These are phyloP conservation scores for Mycena alexandri DNA, from an alignment of 768 basidiomycete species.

Conservation along the genomic window DNA sequence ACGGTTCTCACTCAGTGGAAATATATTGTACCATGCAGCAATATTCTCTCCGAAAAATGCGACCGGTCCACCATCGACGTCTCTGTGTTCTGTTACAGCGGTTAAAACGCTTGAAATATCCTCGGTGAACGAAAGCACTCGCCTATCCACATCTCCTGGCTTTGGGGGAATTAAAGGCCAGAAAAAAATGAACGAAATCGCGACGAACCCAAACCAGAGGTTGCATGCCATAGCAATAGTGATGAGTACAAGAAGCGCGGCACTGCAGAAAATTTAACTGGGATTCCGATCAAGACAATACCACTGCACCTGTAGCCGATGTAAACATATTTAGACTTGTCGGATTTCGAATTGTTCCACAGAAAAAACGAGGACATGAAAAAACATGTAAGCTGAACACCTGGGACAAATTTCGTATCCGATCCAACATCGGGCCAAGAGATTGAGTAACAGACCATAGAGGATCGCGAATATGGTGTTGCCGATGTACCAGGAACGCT, in stretches of 20 bases:
- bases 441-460: slow-evolving; percentile 38
- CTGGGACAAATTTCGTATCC: too few species aligned
- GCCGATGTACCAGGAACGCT: slow-evolving; percentile 43
- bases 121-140: too few species aligned
- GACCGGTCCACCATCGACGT: slow-evolving; percentile 46
- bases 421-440: background rate
- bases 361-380: too few species aligned
- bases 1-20: too few species aligned
- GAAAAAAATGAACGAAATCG: too few species aligned
- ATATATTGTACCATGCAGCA: slow-evolving; percentile 37
- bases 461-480: slow-evolving; percentile 39
- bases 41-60: slow-evolving; percentile 44
- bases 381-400: too few species aligned
- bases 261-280: slow-evolving; percentile 30
- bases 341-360: too few species aligned
- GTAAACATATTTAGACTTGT: slow-evolving; percentile 29
- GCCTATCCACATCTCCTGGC: slow-evolving; percentile 50
- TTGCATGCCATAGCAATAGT: slow-evolving; percentile 47
- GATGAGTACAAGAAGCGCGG: slow-evolving; percentile 43
- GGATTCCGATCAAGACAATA: slow-evolving; percentile 23
- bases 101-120: too few species aligned
- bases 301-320: slow-evolving; percentile 11
- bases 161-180: too few species aligned
- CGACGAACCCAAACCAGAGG: slow-evolving; percentile 30
- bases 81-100: slow-evolving; percentile 17